Evolutionary conservation across 1,139 yeast species (phyloP), one percentile per base, ranked within the genome.

Genomic region (Hanseniaspora gamundiae): DNA sequence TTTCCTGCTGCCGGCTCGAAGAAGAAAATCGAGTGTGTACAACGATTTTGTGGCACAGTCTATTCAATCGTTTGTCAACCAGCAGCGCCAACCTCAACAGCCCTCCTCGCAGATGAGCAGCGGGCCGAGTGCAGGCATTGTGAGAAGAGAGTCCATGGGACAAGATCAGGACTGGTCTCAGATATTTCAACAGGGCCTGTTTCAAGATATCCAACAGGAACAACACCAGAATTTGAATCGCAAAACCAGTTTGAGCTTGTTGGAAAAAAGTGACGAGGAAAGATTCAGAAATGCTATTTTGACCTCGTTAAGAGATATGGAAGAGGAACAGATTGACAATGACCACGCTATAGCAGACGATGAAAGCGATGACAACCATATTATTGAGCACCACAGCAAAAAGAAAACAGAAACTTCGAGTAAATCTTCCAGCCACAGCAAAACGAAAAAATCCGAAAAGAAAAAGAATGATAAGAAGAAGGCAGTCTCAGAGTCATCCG

Each of bases 81-180:
- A 33, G n/a, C 36, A 33, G n/a, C 36, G 36, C 11, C 36, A 33
- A n/a, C 13, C 36, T 10, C 36, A 17, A 11, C 22, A 3, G n/a
- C 10, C 36, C 9, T 6, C 22, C 11, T 19, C 22, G 5, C 13
- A 14, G 19, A 16, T 19, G 19, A 16, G 16, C 19, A 17, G 24
- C 13, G 4, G 16, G 24, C 36, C 35, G 3, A 8, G 35, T n/a
- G 17, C 4, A 4, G 17, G 17, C 14, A 3, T 30, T n/a, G 9
- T 19, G 16, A 33, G 36, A 33, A 33, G 36, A 19, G 22, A 17
- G 20, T 33, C 36, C 10, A 5, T 11, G n/a, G 36, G 7, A 19
- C 39, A 36, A 22, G 39, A 36, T 17, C 39, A 21, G 17, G 39
- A 36, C 3, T 36, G 39, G 39, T 28, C 29, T 4, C 27, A 36